Evolutionary conservation across 208 protist genomes (phyloP).

Genomic region (Trypanosoma mega): DNA sequence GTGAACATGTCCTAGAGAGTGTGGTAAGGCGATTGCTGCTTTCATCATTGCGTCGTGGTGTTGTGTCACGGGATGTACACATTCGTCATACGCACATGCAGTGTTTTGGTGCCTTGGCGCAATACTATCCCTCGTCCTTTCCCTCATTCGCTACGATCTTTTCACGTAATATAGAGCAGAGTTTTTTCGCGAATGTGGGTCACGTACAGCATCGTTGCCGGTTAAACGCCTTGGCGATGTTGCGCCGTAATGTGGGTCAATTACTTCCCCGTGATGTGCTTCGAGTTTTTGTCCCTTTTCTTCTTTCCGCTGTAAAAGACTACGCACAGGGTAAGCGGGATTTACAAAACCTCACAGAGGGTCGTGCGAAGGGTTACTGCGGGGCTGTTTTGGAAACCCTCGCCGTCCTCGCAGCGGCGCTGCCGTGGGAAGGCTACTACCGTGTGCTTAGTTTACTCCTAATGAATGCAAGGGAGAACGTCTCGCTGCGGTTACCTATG

Average conservation of each 20-base stretch:
- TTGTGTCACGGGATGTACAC: slow-evolving; percentile 71
- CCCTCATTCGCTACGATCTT: slow-evolving; percentile 76
- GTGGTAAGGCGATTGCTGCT: slow-evolving; percentile 74
- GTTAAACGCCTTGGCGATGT: slow-evolving; percentile 68
- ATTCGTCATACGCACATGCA: slow-evolving; percentile 78
- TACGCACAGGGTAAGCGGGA: slow-evolving; percentile 84
- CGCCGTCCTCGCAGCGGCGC: slow-evolving; percentile 47
- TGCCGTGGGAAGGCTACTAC: slow-evolving; percentile 91
- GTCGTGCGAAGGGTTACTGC: slow-evolving; percentile 79
- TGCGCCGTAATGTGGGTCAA: slow-evolving; percentile 46
- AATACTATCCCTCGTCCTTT: slow-evolving; percentile 58
- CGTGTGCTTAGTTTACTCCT: slow-evolving; percentile 81
- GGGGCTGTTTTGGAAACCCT: slow-evolving; percentile 79
- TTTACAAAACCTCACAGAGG: slow-evolving; percentile 78
- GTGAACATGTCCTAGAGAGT: slow-evolving; percentile 48
- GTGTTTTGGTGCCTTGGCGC: slow-evolving; percentile 62
- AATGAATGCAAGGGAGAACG: slow-evolving; percentile 66
- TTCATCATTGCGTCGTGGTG: slow-evolving; percentile 77
- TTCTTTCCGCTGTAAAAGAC: slow-evolving; percentile 81
- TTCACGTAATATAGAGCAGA: slow-evolving; percentile 67
- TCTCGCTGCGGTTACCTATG: slow-evolving; percentile 72
- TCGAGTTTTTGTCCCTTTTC: slow-evolving; percentile 87
- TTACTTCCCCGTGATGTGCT: slow-evolving; percentile 78
- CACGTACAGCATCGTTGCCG: slow-evolving; percentile 83
- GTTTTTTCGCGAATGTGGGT: slow-evolving; percentile 83